phyloP scores from a whole-genome alignment of 495 filamentous ascomycete genomes.

The Acidiella bohemica region DNA sequence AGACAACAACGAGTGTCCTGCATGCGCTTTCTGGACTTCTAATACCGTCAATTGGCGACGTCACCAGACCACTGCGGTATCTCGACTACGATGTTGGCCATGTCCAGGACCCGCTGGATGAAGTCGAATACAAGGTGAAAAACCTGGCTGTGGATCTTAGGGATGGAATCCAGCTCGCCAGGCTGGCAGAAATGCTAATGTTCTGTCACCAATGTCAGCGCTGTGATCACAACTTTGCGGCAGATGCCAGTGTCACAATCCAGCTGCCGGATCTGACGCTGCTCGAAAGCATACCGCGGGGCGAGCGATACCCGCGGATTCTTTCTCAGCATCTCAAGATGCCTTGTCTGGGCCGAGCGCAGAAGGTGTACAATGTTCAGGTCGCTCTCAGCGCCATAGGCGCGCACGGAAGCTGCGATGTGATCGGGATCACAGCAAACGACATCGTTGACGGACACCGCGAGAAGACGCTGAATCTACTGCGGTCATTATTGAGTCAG shows the following conservation, averaged over 20 bases:
- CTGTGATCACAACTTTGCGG: conserved; percentile 18
- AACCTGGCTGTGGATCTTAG: conserved; percentile 54
- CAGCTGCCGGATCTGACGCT: conserved; percentile 30
- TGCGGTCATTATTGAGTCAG: conserved; percentile 48
- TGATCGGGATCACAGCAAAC: conserved; percentile 36
- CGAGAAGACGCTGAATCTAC: conserved; percentile 49
- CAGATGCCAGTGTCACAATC: conserved; percentile 26
- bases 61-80: conserved; percentile 40
- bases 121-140: conserved; percentile 43
- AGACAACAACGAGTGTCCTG: conserved; percentile 43
- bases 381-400: conserved; percentile 43
- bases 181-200: conserved; percentile 47
- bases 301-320: conserved; percentile 23
- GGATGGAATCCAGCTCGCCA: conserved; percentile 47
- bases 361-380: conserved; percentile 49
- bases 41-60: conserved; percentile 47
- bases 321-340: conserved; percentile 48
- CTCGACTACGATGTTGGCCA: conserved; percentile 42
- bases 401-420: conserved; percentile 25
- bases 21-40: conserved; percentile 39
- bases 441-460: conserved; percentile 56
- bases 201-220: conserved; percentile 23
- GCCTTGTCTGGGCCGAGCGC: conserved; percentile 42
- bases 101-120: conserved; percentile 44
- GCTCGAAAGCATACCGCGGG: conserved; percentile 25